Conservation (phyloP, 192 early-diverging fungal species). For the Tieghemiomyces parasiticus region DNA sequence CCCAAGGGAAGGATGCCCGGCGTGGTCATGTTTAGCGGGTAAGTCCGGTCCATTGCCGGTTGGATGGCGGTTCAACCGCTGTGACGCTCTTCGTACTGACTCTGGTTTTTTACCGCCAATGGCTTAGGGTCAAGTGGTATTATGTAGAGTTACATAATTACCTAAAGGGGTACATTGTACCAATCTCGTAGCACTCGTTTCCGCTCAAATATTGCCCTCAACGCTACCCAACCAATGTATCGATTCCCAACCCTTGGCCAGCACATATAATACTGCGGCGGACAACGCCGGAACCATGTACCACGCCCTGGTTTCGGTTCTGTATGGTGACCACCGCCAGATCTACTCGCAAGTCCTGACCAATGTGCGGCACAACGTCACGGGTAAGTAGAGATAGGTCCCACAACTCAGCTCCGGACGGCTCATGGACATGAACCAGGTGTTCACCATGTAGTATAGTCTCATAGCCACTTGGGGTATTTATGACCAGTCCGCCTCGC, state of each 20-base stretch:
- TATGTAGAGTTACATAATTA: neutral
- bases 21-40: constrained; percentile 69
- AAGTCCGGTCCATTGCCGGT: constrained; percentile 10
- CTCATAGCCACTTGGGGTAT: neutral
- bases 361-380: constrained; percentile 45
- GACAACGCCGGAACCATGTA: constrained; percentile 59
- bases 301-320: constrained; percentile 46
- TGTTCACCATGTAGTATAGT: constrained; percentile 42
- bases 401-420: constrained; percentile 66
- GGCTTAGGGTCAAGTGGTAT: neutral
- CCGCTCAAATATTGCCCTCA: too few relatives aligned
- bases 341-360: constrained; percentile 58
- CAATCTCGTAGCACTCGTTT: neutral
- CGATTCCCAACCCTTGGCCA: constrained; percentile 70
- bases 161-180: too few relatives aligned
- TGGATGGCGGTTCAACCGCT: neutral
- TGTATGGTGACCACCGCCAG: constrained; percentile 37
- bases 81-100: neutral
- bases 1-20: constrained; percentile 41
- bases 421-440: constrained; percentile 45
- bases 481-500: too few relatives aligned
- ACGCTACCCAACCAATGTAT: constrained; percentile 32
- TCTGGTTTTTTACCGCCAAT: neutral
- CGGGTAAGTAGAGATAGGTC: constrained; percentile 50
- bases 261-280: constrained; percentile 40